Evolutionary conservation across 1,284 basidiomycete genomes (phyloP).

Genomic region (Sutorius eximius): DNA sequence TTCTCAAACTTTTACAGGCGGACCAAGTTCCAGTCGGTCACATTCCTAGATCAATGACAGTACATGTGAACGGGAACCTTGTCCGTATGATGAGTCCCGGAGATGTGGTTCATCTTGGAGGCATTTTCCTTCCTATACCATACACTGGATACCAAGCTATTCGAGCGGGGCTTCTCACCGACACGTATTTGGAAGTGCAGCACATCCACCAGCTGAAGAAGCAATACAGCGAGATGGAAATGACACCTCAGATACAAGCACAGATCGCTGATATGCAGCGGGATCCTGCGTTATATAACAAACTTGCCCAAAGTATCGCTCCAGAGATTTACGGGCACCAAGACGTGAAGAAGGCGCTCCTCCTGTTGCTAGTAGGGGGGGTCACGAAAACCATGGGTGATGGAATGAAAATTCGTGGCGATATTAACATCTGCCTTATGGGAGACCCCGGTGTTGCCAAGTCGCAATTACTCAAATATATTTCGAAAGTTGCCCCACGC

Average conservation of each 20-base stretch:
- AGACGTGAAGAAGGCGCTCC: slow-evolving; percentile 97
- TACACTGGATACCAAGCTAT: slow-evolving; percentile 88
- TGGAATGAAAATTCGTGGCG: slow-evolving; percentile 98
- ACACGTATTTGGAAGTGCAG: slow-evolving; percentile 95
- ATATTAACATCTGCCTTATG: slow-evolving; percentile 98
- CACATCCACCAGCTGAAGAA: slow-evolving; percentile 95
- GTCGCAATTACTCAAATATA: slow-evolving; percentile 97
- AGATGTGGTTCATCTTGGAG: slow-evolving; percentile 91
- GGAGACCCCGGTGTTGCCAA: slow-evolving; percentile 99
- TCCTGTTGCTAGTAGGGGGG: slow-evolving; percentile 92
- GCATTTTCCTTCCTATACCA: slow-evolving; percentile 87
- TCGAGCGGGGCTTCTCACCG: slow-evolving; percentile 93
- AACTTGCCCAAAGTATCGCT: slow-evolving; percentile 86
- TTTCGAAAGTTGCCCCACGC: slow-evolving; percentile 96
- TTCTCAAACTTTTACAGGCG: slow-evolving; percentile 53
- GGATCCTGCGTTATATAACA: slow-evolving; percentile 83
- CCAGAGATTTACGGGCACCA: slow-evolving; percentile 99
- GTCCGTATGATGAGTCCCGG: slow-evolving; percentile 94
- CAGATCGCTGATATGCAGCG: slow-evolving; percentile 70
- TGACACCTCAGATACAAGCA: slow-evolving; percentile 81
- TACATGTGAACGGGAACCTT: slow-evolving; percentile 89
- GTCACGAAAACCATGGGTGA: slow-evolving; percentile 94
- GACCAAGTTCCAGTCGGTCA: slow-evolving; percentile 99
- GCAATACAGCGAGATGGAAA: slow-evolving; percentile 93
- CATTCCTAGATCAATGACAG: slow-evolving; percentile 97